Conservation (phyloP, 2,329 filamentous ascomycete genomes). For the Ceratocystis lukuohia region DNA sequence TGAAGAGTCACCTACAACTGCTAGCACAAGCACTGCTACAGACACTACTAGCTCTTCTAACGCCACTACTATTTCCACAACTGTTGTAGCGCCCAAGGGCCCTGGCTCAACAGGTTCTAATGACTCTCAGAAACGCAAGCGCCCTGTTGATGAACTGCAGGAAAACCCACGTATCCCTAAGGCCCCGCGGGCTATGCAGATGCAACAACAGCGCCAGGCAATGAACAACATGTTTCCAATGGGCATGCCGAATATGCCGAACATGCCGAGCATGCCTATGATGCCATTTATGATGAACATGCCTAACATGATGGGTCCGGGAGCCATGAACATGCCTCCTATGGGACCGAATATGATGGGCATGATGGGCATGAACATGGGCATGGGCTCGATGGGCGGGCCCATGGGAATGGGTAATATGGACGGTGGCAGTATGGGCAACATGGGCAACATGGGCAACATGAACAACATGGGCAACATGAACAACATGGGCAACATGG, state of each 20-base stretch:
- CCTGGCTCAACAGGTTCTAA: not conserved
- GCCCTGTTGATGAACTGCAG: constrained; percentile 59
- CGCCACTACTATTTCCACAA: not conserved
- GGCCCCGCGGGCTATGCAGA: constrained; percentile 51
- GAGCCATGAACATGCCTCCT: constrained; percentile 24
- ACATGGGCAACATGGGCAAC: constrained; percentile 16
- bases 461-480: constrained; percentile 11
- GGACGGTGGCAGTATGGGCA: constrained; percentile 1
- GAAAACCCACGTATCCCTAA: constrained; percentile 52
- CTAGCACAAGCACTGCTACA: constrained; percentile 1
- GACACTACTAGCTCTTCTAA: constrained; percentile 3
- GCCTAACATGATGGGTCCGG: constrained; percentile 22
- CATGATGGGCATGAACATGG: constrained; percentile 28
- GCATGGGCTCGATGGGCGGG: constrained; percentile 13
- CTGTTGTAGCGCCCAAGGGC: not conserved
- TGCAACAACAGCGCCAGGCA: constrained; percentile 35
- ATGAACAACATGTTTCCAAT: constrained; percentile 33
- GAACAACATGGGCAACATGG: constrained; percentile 7
- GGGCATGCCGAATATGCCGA: constrained; percentile 26
- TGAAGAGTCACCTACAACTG: not conserved
- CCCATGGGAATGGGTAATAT: constrained; percentile 13
- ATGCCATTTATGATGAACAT: constrained; percentile 31
- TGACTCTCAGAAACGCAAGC: constrained; percentile 52
- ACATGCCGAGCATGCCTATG: constrained; percentile 28
- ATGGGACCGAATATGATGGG: constrained; percentile 25